A percentile compares a stretch with the other conserved stretches of the same genome.
Evolutionary conservation across 108 stramenopile genomes (phyloP).

Genomic region (Cyclotella baltica): DNA sequence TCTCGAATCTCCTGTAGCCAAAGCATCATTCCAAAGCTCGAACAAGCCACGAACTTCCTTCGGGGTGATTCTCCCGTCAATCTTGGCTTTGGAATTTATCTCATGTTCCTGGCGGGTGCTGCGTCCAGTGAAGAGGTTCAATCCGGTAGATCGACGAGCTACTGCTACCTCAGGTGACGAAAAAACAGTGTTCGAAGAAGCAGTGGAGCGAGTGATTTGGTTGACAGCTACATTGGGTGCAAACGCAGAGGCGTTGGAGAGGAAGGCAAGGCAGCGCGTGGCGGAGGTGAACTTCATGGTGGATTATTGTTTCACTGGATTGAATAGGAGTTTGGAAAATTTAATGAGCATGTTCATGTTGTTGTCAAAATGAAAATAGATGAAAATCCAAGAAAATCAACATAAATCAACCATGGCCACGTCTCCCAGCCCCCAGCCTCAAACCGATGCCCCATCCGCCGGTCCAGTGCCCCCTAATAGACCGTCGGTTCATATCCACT

Average conservation of each 20-base stretch:
- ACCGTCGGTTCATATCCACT: conserved; percentile 4
- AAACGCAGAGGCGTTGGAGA: conserved; percentile 5
- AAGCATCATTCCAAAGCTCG: conserved; percentile 70
- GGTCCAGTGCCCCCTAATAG: too few species aligned
- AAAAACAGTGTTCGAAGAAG: background rate
- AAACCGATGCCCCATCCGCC: too few species aligned
- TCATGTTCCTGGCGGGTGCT: too few species aligned
- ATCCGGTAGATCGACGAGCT: conserved; percentile 3
- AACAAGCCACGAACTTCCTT: conserved; percentile 72
- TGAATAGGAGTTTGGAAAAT: too few species aligned
- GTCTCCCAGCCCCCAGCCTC: too few species aligned
- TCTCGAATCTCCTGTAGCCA: conserved; percentile 62
- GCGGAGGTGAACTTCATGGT: conserved; percentile 25
- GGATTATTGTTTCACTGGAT: too few species aligned
- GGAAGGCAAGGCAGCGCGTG: conserved; percentile 15
- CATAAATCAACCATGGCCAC: too few species aligned
- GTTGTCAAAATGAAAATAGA: too few species aligned
- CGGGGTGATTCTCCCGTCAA: conserved; percentile 29
- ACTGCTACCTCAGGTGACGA: background rate
- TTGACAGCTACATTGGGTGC: conserved; percentile 2
- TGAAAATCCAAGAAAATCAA: too few species aligned
- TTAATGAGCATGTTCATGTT: too few species aligned
- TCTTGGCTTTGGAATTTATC: conserved; percentile 17
- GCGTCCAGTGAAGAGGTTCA: conserved; percentile 13
- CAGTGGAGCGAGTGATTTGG: background rate